Conservation (phyloP, 345 rosid genomes). For the Acer campestre region DNA sequence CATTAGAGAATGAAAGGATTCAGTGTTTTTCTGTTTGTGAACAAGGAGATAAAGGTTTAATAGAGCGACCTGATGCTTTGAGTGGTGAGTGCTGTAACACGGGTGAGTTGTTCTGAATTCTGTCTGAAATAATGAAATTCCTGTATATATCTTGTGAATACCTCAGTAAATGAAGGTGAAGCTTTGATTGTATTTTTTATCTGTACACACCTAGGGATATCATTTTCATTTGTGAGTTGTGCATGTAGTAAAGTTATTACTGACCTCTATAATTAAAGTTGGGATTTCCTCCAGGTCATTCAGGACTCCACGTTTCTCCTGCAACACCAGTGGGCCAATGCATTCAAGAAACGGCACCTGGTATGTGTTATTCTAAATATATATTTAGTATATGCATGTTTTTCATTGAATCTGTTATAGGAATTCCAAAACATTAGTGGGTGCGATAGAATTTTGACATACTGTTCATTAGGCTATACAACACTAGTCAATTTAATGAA, state of each 20-base stretch:
- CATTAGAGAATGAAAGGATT: conserved; percentile 26
- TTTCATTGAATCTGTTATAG: neutral
- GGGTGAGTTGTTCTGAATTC: conserved; percentile 37
- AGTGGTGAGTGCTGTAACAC: conserved; percentile 27
- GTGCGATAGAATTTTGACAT: neutral
- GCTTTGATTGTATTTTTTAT: neutral
- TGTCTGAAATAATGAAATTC: conserved; percentile 1
- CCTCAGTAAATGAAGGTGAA: neutral
- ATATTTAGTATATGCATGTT: conserved; percentile 10
- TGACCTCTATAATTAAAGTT: conserved; percentile 3
- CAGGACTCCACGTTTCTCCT: conserved; percentile 23
- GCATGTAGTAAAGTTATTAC: neutral
- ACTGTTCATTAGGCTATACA: conserved; percentile 1
- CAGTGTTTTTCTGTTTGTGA: conserved; percentile 16
- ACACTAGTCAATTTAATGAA: neutral
- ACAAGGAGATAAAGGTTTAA: conserved; percentile 22
- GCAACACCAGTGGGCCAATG: conserved; percentile 20
- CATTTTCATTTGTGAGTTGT: neutral
- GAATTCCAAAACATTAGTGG: neutral
- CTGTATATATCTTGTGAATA: neutral
- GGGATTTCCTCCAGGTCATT: conserved; percentile 19
- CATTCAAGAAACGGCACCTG: conserved; percentile 19
- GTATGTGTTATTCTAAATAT: conserved; percentile 18
- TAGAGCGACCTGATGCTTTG: conserved; percentile 22
- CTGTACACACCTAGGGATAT: neutral